Evolutionary conservation across 106 monocot genomes (phyloP).

Genomic region (Dioscorea alata): DNA sequence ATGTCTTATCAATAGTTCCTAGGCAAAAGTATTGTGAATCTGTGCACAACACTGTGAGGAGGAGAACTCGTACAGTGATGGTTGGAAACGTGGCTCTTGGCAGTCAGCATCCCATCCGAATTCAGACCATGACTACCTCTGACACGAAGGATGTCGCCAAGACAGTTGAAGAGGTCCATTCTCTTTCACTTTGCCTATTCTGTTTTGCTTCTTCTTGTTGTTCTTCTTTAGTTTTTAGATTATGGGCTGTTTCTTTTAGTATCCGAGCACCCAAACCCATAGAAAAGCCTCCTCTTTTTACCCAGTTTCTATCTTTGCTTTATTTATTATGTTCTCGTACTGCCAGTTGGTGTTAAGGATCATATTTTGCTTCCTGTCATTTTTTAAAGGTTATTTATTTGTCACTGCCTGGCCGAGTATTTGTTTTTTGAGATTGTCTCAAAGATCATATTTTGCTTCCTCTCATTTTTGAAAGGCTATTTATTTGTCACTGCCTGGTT

Average conservation of each 20-base stretch:
- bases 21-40: constrained; percentile 99
- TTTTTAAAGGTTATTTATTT: too few relatives aligned
- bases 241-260: too few relatives aligned
- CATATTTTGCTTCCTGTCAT: too few relatives aligned
- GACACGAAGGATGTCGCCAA: constrained; percentile 93
- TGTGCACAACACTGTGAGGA: constrained; percentile 66
- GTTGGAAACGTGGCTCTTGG: constrained; percentile 92
- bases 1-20: constrained; percentile 48
- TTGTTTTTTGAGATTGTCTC: too few relatives aligned
- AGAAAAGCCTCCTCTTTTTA: too few relatives aligned
- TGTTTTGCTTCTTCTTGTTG: not conserved
- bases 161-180: constrained; percentile 88
- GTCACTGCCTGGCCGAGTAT: too few relatives aligned
- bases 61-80: constrained; percentile 92
- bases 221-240: not conserved
- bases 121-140: constrained; percentile 98
- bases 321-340: not conserved
- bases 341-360: too few relatives aligned
- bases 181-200: not conserved
- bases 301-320: not conserved
- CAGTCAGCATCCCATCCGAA: constrained; percentile 85
- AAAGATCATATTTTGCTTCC: too few relatives aligned
- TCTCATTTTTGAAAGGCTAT: too few relatives aligned
- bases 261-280: too few relatives aligned
- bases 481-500: too few relatives aligned